A percentile compares a stretch with the other conserved stretches of the same genome.
Conservation (phyloP, 2,329 filamentous ascomycete species). For the Cryphonectria radicalis region DNA sequence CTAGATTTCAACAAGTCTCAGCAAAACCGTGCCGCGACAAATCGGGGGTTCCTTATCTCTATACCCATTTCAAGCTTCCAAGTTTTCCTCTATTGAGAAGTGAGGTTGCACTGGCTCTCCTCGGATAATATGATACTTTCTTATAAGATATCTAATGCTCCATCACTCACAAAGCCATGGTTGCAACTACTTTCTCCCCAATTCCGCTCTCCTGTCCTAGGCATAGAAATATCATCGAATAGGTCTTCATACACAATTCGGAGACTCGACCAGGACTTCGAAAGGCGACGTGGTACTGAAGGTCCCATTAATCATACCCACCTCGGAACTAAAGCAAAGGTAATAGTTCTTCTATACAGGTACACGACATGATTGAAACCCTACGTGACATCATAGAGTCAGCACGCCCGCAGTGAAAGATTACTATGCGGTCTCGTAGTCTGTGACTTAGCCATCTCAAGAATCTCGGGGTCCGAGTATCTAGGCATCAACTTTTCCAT, state of each 20-base stretch:
- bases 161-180: background rate
- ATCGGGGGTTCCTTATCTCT: no score
- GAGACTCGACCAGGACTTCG: background rate
- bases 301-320: background rate
- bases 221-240: background rate
- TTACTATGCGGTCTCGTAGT: background rate
- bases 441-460: background rate
- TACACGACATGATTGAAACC: background rate
- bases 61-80: background rate
- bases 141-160: background rate
- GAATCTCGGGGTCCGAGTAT: background rate
- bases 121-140: background rate
- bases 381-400: background rate
- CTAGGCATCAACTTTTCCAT: no score
- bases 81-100: background rate
- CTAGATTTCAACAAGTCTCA: background rate
- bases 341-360: background rate
- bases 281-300: background rate
- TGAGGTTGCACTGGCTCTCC: background rate
- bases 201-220: background rate
- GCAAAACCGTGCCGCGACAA: background rate
- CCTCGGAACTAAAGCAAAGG: background rate
- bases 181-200: background rate
- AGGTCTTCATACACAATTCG: background rate
- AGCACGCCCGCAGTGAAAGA: background rate